These are phyloP conservation scores for Backusella australiensis DNA, from an alignment of 192 early-diverging fungal species.

Conservation along the genomic window DNA sequence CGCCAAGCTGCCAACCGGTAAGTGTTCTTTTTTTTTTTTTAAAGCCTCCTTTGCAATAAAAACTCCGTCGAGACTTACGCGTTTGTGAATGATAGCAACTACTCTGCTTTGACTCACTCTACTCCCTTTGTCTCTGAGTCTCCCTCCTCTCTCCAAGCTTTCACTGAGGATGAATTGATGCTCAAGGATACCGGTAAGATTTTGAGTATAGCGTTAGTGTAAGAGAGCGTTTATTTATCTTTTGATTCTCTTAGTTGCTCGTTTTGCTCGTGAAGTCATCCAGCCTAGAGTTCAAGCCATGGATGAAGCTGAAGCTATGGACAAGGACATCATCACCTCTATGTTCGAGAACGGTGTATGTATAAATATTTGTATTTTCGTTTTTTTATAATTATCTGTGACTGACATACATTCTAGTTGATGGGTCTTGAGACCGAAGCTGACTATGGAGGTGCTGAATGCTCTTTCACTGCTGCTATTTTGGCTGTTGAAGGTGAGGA, in stretches of 20 bases:
- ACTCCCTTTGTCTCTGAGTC: constrained; percentile 16
- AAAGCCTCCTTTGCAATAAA: not conserved
- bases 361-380: constrained; percentile 2
- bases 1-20: constrained; percentile 14
- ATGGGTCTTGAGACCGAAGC: constrained; percentile 90
- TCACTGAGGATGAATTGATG: constrained; percentile 88
- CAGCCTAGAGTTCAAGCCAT: constrained; percentile 80
- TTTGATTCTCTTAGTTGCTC: constrained; percentile 48
- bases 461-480: constrained; percentile 76
- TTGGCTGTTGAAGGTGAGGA: constrained; percentile 70
- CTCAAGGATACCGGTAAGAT: constrained; percentile 71
- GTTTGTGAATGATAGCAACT: constrained; percentile 10
- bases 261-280: constrained; percentile 81
- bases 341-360: constrained; percentile 86
- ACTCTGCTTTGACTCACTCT: constrained; percentile 17
- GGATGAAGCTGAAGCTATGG: constrained; percentile 89
- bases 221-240: not conserved
- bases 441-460: constrained; percentile 78
- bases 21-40: not conserved
- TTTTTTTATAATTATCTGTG: not conserved
- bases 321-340: constrained; percentile 73
- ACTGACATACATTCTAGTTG: constrained; percentile 39
- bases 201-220: not conserved
- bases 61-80: not conserved
- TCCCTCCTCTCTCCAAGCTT: constrained; percentile 68